These are phyloP conservation scores for Vigna unguiculata DNA, from an alignment of 306 rosid species.

Conservation along the genomic window DNA sequence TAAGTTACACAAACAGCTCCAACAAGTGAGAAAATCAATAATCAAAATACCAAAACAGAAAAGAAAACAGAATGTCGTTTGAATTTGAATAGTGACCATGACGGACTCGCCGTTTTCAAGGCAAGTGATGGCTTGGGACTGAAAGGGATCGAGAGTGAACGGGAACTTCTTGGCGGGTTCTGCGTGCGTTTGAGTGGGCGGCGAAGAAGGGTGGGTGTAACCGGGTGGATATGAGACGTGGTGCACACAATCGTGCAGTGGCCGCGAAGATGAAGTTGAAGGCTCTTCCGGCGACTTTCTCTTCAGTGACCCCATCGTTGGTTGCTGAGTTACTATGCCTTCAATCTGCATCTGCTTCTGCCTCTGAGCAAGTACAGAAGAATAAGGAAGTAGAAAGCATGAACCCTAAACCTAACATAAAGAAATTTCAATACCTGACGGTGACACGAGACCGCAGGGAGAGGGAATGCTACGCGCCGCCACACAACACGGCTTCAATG, in stretches of 20 bases:
- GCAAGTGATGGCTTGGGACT: conserved; percentile 78
- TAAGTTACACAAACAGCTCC: not conserved
- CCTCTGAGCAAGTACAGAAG: not conserved
- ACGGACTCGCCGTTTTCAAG: conserved; percentile 80
- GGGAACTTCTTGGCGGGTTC: conserved; percentile 84
- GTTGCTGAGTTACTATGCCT: not conserved
- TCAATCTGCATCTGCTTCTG: not conserved
- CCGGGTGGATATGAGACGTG: conserved; percentile 83
- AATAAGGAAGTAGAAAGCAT: not conserved
- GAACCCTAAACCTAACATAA: not conserved
- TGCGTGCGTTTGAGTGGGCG: not conserved
- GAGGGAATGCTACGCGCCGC: conserved; percentile 9
- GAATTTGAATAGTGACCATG: conserved; percentile 57
- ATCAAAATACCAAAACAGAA: not conserved
- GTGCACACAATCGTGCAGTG: conserved; percentile 64
- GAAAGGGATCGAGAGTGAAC: conserved; percentile 89
- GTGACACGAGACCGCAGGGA: too few relatives aligned
- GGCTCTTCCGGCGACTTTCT: conserved; percentile 53
- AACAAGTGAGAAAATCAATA: not conserved
- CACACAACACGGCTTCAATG: not conserved
- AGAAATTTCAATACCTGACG: not conserved
- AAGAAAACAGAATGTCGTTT: not conserved
- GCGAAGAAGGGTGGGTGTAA: conserved; percentile 46
- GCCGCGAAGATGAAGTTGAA: conserved; percentile 18
- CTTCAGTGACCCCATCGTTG: conserved; percentile 57